phyloP scores from a whole-genome alignment of 1,139 yeast genomes.

The Pichia sp. region DNA sequence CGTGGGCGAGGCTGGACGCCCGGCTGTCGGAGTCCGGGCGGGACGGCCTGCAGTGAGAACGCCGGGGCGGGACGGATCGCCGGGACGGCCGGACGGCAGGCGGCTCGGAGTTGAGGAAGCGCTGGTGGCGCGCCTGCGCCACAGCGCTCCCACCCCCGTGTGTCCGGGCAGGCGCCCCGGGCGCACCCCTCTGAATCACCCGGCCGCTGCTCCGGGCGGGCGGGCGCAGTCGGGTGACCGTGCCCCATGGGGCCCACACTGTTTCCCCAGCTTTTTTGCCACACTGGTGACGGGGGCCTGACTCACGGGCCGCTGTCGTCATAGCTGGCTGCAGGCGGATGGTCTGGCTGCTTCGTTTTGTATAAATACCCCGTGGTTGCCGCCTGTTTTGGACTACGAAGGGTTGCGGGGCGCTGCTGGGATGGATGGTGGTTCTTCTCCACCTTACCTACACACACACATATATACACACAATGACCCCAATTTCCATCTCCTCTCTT shows the following conservation, averaged over 20 bases:
- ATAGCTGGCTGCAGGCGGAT: not conserved
- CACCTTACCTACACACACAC: not conserved
- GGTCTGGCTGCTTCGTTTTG: not conserved
- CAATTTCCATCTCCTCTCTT: conserved; percentile 23
- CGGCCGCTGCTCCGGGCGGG: not conserved
- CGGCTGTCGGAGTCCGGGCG: not conserved
- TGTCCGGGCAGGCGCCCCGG: no score
- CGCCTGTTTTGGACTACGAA: not conserved
- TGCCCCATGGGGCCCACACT: not conserved
- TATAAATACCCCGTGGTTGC: conserved; percentile 1
- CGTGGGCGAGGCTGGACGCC: not conserved
- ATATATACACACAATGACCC: conserved; percentile 18
- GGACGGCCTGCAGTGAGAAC: not conserved
- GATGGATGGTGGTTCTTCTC: not conserved
- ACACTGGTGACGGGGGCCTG: not conserved
- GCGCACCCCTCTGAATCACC: no score
- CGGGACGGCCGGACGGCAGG: not conserved
- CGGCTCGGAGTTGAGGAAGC: no score
- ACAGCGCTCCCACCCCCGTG: not conserved
- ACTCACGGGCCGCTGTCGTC: not conserved
- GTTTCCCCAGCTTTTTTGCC: conserved; percentile 2
- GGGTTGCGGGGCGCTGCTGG: not conserved
- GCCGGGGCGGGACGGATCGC: not conserved
- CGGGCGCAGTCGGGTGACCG: not conserved
- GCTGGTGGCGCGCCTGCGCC: no score